These are phyloP conservation scores for Exophiala viscosa DNA, from an alignment of 2,329 filamentous ascomycete species.

Conservation along the genomic window DNA sequence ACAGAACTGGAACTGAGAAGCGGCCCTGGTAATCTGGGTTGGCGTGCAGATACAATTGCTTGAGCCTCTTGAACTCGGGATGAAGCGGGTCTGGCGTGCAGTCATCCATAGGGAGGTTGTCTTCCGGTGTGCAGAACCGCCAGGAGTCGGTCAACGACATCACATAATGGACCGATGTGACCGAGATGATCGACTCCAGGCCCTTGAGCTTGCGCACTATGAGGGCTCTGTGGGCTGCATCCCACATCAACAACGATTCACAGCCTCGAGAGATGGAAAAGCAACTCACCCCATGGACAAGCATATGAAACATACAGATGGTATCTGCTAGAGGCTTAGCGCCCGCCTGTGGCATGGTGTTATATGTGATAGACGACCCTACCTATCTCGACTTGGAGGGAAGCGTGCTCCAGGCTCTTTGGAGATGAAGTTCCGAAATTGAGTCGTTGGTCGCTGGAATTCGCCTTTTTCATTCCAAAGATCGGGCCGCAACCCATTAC, in stretches of 20 bases:
- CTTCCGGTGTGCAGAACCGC: conserved; percentile 66
- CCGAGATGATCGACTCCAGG: conserved; percentile 49
- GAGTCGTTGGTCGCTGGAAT: conserved; percentile 80
- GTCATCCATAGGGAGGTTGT: conserved; percentile 53
- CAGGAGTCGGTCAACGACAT: conserved; percentile 56
- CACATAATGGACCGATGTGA: conserved; percentile 79
- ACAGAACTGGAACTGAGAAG: conserved; percentile 78
- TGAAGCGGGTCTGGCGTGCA: conserved; percentile 51
- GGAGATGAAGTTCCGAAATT: conserved; percentile 77
- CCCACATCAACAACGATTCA: neutral
- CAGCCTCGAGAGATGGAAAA: too few relatives aligned
- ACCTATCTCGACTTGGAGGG: conserved; percentile 68
- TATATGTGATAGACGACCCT: conserved; percentile 29
- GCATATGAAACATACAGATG: conserved; percentile 93
- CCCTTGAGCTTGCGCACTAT: conserved; percentile 50
- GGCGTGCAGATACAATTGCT: conserved; percentile 69
- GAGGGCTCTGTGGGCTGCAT: conserved; percentile 46
- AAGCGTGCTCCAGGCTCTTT: conserved; percentile 67
- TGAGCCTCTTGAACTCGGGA: conserved; percentile 62
- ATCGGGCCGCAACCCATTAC: conserved; percentile 51
- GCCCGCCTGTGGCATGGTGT: neutral
- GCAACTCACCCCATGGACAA: conserved; percentile 70
- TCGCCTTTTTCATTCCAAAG: conserved; percentile 66
- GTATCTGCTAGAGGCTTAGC: conserved; percentile 52
- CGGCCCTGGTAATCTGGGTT: conserved; percentile 66